Percentiles rank a stretch among this genome's conserved stretches.
Evolutionary conservation across 1,284 basidiomycete genomes (phyloP).

Genomic region (Ceratobasidium sp.): DNA sequence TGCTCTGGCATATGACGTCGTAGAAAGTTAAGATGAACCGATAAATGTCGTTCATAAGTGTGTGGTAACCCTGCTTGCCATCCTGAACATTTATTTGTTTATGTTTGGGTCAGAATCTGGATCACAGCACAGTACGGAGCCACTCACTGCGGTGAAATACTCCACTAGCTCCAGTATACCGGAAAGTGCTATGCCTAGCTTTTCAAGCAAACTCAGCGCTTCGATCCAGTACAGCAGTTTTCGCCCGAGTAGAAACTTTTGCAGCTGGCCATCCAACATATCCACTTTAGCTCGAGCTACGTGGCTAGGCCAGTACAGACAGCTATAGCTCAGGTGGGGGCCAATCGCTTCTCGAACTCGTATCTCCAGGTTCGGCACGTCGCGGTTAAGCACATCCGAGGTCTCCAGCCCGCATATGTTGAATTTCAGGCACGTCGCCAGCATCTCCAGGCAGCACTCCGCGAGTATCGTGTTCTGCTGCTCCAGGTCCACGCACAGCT

Average conservation of each 20-base stretch:
- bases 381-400: neutral
- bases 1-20: slow-evolving; percentile 14
- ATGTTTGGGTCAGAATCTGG: neutral
- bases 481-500: slow-evolving; percentile 10
- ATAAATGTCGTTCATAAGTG: neutral
- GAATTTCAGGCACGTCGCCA: neutral
- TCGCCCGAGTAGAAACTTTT: neutral
- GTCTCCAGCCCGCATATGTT: slow-evolving; percentile 3
- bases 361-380: neutral
- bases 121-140: neutral
- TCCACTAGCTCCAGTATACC: neutral
- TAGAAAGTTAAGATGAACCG: slow-evolving; percentile 26
- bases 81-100: neutral
- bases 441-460: neutral
- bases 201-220: neutral
- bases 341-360: neutral
- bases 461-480: neutral
- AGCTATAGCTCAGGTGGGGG: neutral
- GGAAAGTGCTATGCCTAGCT: neutral
- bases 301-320: neutral
- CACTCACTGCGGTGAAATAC: slow-evolving; percentile 11
- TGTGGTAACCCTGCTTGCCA: neutral
- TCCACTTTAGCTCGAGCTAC: neutral
- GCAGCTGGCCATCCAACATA: neutral
- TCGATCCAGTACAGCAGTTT: slow-evolving; percentile 1